Evolutionary conservation across 2,329 filamentous ascomycete genomes (phyloP).

Genomic region (Aspergillus sp.): DNA sequence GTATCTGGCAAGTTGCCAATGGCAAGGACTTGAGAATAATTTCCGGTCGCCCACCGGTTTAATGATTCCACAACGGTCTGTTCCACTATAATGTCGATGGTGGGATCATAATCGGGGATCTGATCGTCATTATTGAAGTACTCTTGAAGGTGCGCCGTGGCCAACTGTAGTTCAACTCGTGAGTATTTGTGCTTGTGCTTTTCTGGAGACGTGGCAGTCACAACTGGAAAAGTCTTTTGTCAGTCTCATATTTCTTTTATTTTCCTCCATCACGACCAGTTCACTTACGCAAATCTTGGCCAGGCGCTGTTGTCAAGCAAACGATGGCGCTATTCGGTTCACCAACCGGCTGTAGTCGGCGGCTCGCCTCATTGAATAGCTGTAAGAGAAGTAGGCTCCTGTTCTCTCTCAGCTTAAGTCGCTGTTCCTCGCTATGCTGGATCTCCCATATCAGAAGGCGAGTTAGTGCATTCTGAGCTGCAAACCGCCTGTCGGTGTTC

Average conservation of each 20-base stretch:
- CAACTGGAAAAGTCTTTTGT: background rate
- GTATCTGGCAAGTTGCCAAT: constrained; percentile 31
- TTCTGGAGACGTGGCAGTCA: constrained; percentile 11
- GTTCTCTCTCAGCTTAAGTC: constrained; percentile 25
- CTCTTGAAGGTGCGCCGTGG: constrained; percentile 36
- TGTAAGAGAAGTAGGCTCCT: constrained; percentile 27
- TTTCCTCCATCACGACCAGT: background rate
- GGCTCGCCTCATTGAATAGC: constrained; percentile 25
- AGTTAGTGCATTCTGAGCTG: constrained; percentile 36
- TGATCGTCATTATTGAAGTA: constrained; percentile 39
- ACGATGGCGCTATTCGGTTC: constrained; percentile 31
- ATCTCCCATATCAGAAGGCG: constrained; percentile 40
- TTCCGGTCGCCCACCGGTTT: constrained; percentile 35
- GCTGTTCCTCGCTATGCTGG: constrained; percentile 31
- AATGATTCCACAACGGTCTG: constrained; percentile 28
- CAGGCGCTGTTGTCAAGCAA: constrained; percentile 31
- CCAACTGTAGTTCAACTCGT: constrained; percentile 32
- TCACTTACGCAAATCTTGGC: constrained; percentile 32
- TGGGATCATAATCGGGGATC: constrained; percentile 28
- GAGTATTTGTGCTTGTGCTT: constrained; percentile 36
- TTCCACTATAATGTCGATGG: constrained; percentile 28
- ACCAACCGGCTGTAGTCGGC: constrained; percentile 24
- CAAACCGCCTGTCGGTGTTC: constrained; percentile 30
- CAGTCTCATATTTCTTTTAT: too few relatives aligned
- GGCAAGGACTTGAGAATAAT: constrained; percentile 33